phyloP scores from a whole-genome alignment of 352 stramenopile genomes.

The Salisapilia sapeloensis region DNA sequence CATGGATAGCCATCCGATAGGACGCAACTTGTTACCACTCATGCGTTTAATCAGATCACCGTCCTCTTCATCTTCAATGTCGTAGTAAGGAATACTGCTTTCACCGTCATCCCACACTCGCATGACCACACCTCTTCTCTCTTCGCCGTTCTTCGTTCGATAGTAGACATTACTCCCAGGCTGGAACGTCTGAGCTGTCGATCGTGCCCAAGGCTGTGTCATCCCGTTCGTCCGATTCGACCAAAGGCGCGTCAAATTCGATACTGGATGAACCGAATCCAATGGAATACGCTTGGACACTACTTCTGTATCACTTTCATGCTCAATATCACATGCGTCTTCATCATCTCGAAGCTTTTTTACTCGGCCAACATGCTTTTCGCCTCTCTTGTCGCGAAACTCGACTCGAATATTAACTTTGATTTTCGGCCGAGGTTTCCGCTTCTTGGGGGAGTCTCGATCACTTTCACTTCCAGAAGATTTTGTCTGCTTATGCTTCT shows the following conservation, averaged over 20 bases:
- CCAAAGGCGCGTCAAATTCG: slow-evolving; percentile 13
- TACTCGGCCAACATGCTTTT: slow-evolving; percentile 24
- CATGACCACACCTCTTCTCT: slow-evolving; percentile 35
- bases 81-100: slow-evolving; percentile 12
- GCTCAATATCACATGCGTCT: slow-evolving; percentile 31
- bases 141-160: slow-evolving; percentile 17
- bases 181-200: slow-evolving; percentile 11
- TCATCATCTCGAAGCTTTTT: slow-evolving; percentile 21
- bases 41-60: slow-evolving; percentile 22
- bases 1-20: slow-evolving; percentile 32
- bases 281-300: slow-evolving; percentile 27
- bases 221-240: slow-evolving; percentile 2
- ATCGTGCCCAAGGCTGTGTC: slow-evolving; percentile 1
- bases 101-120: slow-evolving; percentile 19
- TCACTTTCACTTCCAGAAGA: background rate
- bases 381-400: slow-evolving; percentile 26
- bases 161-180: slow-evolving; percentile 40
- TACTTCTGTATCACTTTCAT: slow-evolving; percentile 27
- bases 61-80: slow-evolving; percentile 35
- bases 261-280: slow-evolving; percentile 9
- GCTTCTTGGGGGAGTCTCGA: background rate
- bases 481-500: background rate
- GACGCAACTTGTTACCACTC: slow-evolving; percentile 15
- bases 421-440: slow-evolving; percentile 13
- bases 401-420: slow-evolving; percentile 28